Base-by-base conservation (phyloP, 139 green algal species). In the Asterochloris sp. region DNA sequence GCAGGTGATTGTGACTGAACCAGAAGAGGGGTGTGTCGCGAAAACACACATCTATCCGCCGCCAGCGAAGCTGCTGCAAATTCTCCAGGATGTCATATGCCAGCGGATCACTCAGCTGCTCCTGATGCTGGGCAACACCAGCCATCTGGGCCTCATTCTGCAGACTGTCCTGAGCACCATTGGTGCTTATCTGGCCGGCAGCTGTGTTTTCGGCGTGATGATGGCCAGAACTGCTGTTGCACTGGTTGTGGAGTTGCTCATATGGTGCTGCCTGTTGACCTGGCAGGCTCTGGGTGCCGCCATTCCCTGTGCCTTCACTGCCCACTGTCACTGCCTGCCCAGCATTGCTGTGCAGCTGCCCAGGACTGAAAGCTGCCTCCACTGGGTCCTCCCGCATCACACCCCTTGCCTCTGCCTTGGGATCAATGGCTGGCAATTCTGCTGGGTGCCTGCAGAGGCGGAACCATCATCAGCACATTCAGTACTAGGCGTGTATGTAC, bases 1-100 rank as follows among this genome's bases (percentile, higher is more conserved):
- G 91, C 12, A 95, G 92, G 83, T 93, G 86, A 79, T 92, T 95
- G 84, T 95, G 91, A 11, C 89, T 78, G 61, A 91, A 86, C 47
- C 87, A 77, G 11, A 82, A 74, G 28, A 90, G 76, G 63, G n/a
- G 19, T 8, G 82, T 84, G 62, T 81, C 88, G 23, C 67, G 62
- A 82, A 94, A 95, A 80, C 86, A 90, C 13, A 93, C 89, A 74
- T 97, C 93, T 73, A 97, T 88, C 2, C 94, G 89, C 23, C 93
- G 86, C 94, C 94, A 97, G 0, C 84, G 81, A 71, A 97, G 85
- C 62, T 78, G 67, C 86, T 92, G 88, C 83, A 96, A 87, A 73
- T 84, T 73, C 26, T 73, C 60, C 87, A 94, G 85, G 84, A 81
- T 26, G 28, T 74, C 12, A 63, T 73, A 60, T 15, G 62, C 77